Evolutionary conservation across 371 early-diverging fungal species (phyloP).

Genomic region (Parasitella parasitica): DNA sequence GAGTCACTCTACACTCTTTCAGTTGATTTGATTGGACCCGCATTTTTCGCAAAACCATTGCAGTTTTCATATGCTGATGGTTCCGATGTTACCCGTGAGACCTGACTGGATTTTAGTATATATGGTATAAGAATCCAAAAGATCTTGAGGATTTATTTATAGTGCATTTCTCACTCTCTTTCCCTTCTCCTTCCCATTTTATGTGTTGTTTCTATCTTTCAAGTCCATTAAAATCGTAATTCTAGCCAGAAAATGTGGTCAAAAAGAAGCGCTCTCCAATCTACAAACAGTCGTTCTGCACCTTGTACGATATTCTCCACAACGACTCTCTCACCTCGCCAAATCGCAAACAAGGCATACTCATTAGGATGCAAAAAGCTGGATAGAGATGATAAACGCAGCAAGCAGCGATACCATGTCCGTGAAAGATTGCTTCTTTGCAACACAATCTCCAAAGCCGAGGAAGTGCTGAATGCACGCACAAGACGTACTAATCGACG

Average conservation of each 20-base stretch:
- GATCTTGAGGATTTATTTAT: not conserved
- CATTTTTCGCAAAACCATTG: not conserved
- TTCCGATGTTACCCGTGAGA: slow-evolving; percentile 9
- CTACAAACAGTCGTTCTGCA: slow-evolving; percentile 6
- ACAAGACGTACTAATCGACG: slow-evolving; percentile 44
- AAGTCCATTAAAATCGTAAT: not conserved
- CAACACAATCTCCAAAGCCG: slow-evolving; percentile 43
- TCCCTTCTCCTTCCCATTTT: not conserved
- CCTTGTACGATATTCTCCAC: slow-evolving; percentile 23
- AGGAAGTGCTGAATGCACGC: slow-evolving; percentile 38
- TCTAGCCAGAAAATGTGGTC: slow-evolving; percentile 14
- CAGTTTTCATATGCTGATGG: slow-evolving; percentile 6
- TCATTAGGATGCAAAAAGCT: slow-evolving; percentile 41
- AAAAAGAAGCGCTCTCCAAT: not conserved
- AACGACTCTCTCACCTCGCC: slow-evolving; percentile 41
- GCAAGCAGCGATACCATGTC: slow-evolving; percentile 36
- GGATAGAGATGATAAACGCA: slow-evolving; percentile 44
- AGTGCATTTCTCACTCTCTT: not conserved
- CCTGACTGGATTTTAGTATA: not conserved
- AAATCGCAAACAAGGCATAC: slow-evolving; percentile 46
- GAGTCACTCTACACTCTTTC: not conserved
- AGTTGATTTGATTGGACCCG: not conserved
- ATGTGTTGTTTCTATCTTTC: not conserved
- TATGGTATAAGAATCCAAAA: too few relatives aligned
- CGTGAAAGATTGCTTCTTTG: slow-evolving; percentile 42